Conservation (phyloP, 768 basidiomycete species). For the Rhodotorula diobovata region DNA sequence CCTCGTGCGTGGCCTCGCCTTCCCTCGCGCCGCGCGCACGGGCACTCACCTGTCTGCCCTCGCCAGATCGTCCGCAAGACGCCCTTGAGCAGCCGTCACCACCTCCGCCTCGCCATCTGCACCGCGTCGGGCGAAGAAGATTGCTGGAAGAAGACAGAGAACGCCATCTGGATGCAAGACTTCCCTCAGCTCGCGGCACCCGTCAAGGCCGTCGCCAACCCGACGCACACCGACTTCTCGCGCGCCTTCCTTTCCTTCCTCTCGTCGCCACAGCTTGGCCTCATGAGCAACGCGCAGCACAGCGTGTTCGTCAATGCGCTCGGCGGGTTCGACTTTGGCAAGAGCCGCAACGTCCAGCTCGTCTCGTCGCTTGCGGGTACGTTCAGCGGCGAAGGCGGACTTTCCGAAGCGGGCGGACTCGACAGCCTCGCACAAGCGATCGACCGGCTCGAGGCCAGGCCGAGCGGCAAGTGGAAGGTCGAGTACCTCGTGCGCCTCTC, state of each 20-base stretch:
- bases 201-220: not conserved
- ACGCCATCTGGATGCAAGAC: constrained; percentile 1
- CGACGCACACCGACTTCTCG: constrained; percentile 6
- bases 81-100: not conserved
- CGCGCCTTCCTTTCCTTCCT: not conserved
- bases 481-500: constrained; percentile 14
- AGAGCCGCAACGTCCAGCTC: not conserved
- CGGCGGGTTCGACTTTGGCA: not conserved
- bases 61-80: not conserved
- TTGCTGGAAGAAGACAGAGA: not conserved
- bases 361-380: not conserved
- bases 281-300: not conserved
- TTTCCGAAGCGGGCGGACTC: not conserved
- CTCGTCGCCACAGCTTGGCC: not conserved
- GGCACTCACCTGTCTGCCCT: not conserved
- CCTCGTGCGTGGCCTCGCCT: not conserved
- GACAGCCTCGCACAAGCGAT: constrained; percentile 5
- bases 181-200: not conserved
- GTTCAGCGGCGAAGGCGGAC: not conserved
- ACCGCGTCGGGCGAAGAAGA: not conserved
- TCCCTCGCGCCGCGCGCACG: not conserved
- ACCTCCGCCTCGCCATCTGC: constrained; percentile 6
- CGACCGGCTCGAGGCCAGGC: not conserved
- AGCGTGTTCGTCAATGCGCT: not conserved
- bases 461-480: not conserved